Conservation (phyloP, 331 rosid genomes). For the Pyrus hybrid region DNA sequence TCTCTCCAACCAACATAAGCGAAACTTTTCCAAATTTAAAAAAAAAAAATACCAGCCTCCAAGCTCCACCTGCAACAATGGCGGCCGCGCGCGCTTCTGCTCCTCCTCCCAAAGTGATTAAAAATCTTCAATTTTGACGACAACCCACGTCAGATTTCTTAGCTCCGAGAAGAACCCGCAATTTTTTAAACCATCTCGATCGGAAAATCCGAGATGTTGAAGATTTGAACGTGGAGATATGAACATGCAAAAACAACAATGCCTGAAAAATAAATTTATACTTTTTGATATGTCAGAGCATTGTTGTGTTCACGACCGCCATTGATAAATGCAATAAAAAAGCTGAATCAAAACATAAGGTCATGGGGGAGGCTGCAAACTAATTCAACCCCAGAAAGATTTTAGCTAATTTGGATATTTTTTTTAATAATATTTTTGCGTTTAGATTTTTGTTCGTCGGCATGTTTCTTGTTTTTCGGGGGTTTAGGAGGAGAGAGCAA, state of each 20-base stretch:
- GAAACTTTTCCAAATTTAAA: background rate
- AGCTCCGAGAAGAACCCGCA: constrained; percentile 12
- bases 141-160: constrained; percentile 3
- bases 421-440: background rate
- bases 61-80: constrained; percentile 13
- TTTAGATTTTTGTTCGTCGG: constrained; percentile 16
- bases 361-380: constrained; percentile 22
- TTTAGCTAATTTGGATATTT: constrained; percentile 8
- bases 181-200: background rate
- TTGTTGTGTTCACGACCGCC: constrained; percentile 2
- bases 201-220: constrained; percentile 3
- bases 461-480: constrained; percentile 22
- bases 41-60: background rate
- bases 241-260: background rate
- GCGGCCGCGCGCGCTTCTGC: background rate
- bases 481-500: constrained; percentile 26
- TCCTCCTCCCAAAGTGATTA: background rate
- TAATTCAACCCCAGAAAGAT: constrained; percentile 5
- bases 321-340: constrained; percentile 15
- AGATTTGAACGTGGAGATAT: constrained; percentile 9
- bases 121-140: background rate
- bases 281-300: too few relatives aligned
- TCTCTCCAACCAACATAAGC: background rate
- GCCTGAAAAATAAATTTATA: background rate
- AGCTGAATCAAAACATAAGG: background rate